Evolutionary conservation across 345 rosid genomes (phyloP), one percentile per base, ranked within the genome.

Genomic region (Excoecaria cochinchinensis): DNA sequence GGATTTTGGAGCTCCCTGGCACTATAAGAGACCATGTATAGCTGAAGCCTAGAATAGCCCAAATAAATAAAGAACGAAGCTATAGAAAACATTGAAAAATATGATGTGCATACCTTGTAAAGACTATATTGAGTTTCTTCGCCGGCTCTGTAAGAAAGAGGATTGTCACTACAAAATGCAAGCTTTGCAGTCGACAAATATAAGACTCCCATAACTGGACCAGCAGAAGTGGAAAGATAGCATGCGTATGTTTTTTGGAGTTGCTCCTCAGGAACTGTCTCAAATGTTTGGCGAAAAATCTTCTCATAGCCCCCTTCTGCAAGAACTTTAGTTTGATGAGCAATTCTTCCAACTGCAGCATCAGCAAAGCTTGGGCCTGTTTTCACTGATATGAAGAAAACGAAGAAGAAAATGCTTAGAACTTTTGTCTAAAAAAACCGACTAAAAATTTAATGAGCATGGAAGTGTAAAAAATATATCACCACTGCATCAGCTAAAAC

Each of bases 241-340:
- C 97, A 95, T 4, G 99, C 98, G 71, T 62, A 93, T 70, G 88
- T 83, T 85, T 89, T 90, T 77, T 76, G 84, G 76, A 95, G 96
- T 67, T 85, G 81, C 72, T 95, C 99, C 80, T 90, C 97, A 2
- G 94, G 93, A 78, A 77, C 80, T 48, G 85, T 87, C 39, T 93
- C 98, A 75, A 95, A 95, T 4, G 84, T 89, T 69, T 90, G 89
- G 52, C 82, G 87, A 69, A 93, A 95, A 19, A 91, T 83, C 80
- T 93, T 95, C 75, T 95, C 99, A 59, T 93, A 93, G 50, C 99
- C 99, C 74, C 97, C 99, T 81, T 95, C 98, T 1, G 99, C 97
- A 47, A 95, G 84, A 61, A 95, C 90, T 76, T 93, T 93, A 3
- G 97, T 89, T 70, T 91, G 90, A 79, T 93, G 97, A 71, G 98